Evolutionary conservation across 257 asterid genomes (phyloP).

Genomic region (Nicotiana knightiana): DNA sequence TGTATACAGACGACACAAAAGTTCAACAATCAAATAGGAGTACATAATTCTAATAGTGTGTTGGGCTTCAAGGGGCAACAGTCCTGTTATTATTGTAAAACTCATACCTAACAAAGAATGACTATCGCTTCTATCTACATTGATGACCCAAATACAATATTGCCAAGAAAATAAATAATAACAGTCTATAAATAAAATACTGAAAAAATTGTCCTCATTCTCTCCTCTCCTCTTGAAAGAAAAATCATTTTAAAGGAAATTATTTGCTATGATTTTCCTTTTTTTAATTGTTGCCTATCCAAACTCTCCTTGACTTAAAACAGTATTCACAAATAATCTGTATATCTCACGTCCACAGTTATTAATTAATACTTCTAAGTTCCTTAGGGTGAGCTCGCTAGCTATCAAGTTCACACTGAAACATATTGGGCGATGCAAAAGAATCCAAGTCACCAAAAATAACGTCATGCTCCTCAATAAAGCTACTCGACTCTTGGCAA

Average conservation of each 20-base stretch:
- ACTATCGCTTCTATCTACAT: background rate
- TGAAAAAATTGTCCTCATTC: background rate
- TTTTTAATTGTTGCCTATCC: background rate
- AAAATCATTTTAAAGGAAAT: slow-evolving; percentile 10
- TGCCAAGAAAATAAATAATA: background rate
- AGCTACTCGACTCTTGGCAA: slow-evolving; percentile 58
- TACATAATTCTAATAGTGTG: background rate
- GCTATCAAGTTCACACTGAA: slow-evolving; percentile 55
- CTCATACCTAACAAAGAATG: slow-evolving; percentile 11
- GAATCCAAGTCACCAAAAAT: slow-evolving; percentile 54
- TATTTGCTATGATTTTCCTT: background rate
- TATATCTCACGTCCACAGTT: background rate
- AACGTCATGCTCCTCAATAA: slow-evolving; percentile 54
- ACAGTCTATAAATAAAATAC: background rate
- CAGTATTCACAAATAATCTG: background rate
- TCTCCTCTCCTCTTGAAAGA: background rate
- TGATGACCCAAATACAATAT: slow-evolving; percentile 6
- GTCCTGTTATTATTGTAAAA: background rate
- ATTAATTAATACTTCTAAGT: background rate
- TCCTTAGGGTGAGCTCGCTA: slow-evolving; percentile 4
- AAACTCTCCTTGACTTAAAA: background rate
- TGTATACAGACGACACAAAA: background rate
- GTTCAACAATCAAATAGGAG: background rate
- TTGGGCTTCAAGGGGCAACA: background rate
- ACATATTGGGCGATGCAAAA: slow-evolving; percentile 42